Conservation (phyloP, 1,284 basidiomycete genomes). For the Cutaneotrichosporon spelunceum region DNA sequence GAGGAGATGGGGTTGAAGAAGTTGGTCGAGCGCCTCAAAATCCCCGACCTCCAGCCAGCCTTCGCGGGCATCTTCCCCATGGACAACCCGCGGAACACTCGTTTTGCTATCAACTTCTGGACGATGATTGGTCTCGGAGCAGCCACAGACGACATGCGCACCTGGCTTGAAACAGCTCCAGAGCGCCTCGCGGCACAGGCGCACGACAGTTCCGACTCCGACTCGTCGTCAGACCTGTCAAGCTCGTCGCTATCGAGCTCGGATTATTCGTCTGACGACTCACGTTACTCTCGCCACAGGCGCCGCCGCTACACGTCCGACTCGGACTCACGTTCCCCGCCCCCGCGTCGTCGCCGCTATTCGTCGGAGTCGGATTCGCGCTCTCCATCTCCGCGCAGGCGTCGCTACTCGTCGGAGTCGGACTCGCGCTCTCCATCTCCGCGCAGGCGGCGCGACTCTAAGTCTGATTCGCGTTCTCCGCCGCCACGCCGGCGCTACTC, state of each 20-base stretch:
- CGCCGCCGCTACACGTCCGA: constrained; percentile 19
- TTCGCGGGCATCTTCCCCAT: constrained; percentile 88
- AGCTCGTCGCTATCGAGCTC: constrained; percentile 47
- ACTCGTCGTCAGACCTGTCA: constrained; percentile 55
- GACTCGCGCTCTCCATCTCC: constrained; percentile 19
- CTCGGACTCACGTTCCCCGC: constrained; percentile 16
- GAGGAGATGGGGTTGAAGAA: constrained; percentile 85
- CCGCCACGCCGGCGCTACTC: not conserved
- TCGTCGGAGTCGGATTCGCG: constrained; percentile 26
- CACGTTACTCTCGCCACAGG: constrained; percentile 19
- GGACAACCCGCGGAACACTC: constrained; percentile 93
- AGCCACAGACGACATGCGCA: constrained; percentile 93
- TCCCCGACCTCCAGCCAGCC: constrained; percentile 70
- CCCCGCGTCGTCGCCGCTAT: constrained; percentile 22
- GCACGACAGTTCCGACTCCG: constrained; percentile 54
- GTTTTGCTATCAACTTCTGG: constrained; percentile 97
- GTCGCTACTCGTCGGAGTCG: constrained; percentile 12
- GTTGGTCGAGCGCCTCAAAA: constrained; percentile 79
- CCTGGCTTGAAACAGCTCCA: constrained; percentile 90
- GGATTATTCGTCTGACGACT: constrained; percentile 51
- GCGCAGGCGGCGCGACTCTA: constrained; percentile 16
- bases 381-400: constrained; percentile 21
- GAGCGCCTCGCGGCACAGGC: constrained; percentile 87
- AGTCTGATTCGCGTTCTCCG: constrained; percentile 23
- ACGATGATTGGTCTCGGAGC: constrained; percentile 88